Evolutionary conservation across 2,329 filamentous ascomycete genomes (phyloP).

Genomic region (Clonostachys byssicola): DNA sequence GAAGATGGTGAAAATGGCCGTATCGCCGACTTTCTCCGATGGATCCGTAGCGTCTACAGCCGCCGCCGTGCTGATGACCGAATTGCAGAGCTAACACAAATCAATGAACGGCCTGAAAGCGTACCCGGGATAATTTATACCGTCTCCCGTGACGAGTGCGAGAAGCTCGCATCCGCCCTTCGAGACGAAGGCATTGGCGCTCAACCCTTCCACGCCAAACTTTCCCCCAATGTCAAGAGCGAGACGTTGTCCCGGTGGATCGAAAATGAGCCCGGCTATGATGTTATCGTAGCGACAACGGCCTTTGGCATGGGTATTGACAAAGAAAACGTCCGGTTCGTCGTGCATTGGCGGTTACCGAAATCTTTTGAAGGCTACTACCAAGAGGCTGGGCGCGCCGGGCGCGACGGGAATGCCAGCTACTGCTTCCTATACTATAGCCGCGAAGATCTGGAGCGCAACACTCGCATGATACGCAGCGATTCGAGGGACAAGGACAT

Average conservation of each 20-base stretch:
- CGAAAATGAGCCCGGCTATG: slow-evolving; percentile 69
- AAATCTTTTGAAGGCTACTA: slow-evolving; percentile 96
- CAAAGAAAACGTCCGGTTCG: slow-evolving; percentile 90
- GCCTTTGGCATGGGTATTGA: slow-evolving; percentile 98
- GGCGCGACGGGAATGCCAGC: slow-evolving; percentile 82
- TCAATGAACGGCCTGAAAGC: slow-evolving; percentile 53
- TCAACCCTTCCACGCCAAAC: slow-evolving; percentile 67
- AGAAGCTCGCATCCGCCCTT: slow-evolving; percentile 62
- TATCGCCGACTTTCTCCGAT: slow-evolving; percentile 69
- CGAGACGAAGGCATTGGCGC: slow-evolving; percentile 68
- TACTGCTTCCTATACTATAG: slow-evolving; percentile 90
- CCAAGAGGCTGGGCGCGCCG: slow-evolving; percentile 89
- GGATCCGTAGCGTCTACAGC: slow-evolving; percentile 70
- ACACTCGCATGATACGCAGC: slow-evolving; percentile 51
- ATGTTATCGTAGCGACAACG: slow-evolving; percentile 91
- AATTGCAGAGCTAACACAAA: slow-evolving; percentile 50
- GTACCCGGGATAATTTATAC: slow-evolving; percentile 80
- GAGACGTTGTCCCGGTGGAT: slow-evolving; percentile 71
- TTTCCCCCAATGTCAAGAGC: slow-evolving; percentile 65
- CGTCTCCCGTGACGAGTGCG: slow-evolving; percentile 70
- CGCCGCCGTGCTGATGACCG: slow-evolving; percentile 60
- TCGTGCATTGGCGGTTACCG: slow-evolving; percentile 89
- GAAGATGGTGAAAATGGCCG: slow-evolving; percentile 59
- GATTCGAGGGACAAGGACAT: slow-evolving; percentile 32
- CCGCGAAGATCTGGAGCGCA: slow-evolving; percentile 77